phyloP scores from a whole-genome alignment of 1,284 basidiomycete genomes.

The Leucoagaricus sp. region DNA sequence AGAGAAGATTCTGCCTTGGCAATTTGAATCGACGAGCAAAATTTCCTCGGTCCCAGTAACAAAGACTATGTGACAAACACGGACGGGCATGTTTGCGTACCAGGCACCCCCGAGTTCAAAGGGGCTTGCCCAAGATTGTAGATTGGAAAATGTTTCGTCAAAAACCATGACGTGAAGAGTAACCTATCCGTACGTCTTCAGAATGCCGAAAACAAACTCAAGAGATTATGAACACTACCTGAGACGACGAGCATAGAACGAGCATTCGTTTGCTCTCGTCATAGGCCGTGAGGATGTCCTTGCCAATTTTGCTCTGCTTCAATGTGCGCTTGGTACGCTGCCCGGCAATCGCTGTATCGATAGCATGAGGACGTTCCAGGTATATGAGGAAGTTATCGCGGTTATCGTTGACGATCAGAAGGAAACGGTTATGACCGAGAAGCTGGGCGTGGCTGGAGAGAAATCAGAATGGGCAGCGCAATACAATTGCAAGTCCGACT shows the following conservation, averaged over 20 bases:
- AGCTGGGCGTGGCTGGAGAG: no score
- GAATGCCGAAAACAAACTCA: no score
- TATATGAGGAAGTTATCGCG: no score
- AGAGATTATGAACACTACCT: no score
- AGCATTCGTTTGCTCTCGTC: not conserved
- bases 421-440: no score
- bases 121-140: conserved; percentile 28
- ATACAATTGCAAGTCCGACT: no score
- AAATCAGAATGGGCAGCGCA: no score
- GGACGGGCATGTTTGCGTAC: conserved; percentile 39
- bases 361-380: no score
- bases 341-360: no score
- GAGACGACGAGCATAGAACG: not conserved
- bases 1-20: conserved; percentile 48
- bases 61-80: conserved; percentile 43
- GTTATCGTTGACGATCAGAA: no score
- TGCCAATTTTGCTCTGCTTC: not conserved
- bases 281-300: not conserved
- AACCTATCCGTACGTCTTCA: no score
- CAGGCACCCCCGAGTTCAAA: conserved; percentile 44
- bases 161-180: conserved; percentile 46
- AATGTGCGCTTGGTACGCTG: no score
- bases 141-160: conserved; percentile 41
- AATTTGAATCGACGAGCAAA: conserved; percentile 43
- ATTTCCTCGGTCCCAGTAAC: conserved; percentile 50